Evolutionary conservation across 1,284 basidiomycete genomes (phyloP).

Genomic region (Trametes hirsuta): DNA sequence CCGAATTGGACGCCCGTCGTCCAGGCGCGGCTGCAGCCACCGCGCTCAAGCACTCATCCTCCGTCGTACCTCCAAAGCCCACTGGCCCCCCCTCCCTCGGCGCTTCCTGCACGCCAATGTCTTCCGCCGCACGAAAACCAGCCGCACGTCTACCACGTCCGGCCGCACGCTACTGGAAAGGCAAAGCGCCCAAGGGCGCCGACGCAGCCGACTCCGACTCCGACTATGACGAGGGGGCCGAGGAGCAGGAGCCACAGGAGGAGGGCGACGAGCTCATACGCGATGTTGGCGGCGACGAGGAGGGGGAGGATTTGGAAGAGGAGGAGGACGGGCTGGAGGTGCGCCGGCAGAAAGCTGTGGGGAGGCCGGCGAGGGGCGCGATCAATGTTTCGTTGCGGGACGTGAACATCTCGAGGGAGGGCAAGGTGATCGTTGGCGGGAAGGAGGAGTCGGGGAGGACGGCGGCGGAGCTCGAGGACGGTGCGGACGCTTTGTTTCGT

Average conservation of each 20-base stretch:
- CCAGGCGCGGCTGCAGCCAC: no score
- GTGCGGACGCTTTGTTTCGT: constrained; percentile 31
- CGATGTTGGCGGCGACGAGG: constrained; percentile 45
- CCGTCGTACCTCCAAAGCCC: not conserved
- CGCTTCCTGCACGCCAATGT: constrained; percentile 19
- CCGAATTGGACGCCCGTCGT: no score
- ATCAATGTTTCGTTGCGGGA: constrained; percentile 77
- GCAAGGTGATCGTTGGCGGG: constrained; percentile 77
- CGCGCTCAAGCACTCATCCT: not conserved
- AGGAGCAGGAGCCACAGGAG: constrained; percentile 45
- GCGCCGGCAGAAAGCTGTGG: constrained; percentile 31
- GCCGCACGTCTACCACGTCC: constrained; percentile 73
- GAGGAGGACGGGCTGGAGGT: constrained; percentile 50
- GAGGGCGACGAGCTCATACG: constrained; percentile 62
- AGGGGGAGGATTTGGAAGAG: constrained; percentile 41
- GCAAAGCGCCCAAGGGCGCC: constrained; percentile 80
- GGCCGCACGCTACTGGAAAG: constrained; percentile 82
- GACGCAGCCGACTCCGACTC: constrained; percentile 59
- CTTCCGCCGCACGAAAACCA: constrained; percentile 52
- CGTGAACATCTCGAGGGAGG: constrained; percentile 76
- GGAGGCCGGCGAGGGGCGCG: constrained; percentile 43
- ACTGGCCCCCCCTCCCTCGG: not conserved
- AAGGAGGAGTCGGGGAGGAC: constrained; percentile 75
- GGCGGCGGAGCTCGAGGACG: constrained; percentile 48
- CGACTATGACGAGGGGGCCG: constrained; percentile 64